Conservation (phyloP, 2,329 filamentous ascomycete genomes). For the Clarireedia sp. region DNA sequence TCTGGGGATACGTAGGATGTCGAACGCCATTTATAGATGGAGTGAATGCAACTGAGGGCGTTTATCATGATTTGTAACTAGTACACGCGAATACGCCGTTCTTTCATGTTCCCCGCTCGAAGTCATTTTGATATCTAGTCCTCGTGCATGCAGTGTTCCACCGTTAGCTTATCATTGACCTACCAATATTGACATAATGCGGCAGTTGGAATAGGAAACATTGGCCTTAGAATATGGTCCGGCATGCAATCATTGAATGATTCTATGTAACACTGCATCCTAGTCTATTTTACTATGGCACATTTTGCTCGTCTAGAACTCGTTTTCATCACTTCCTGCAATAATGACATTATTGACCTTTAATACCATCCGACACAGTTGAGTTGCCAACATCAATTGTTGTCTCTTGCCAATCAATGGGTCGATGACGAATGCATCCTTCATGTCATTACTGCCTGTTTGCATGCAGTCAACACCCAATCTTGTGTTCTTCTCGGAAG, state of each 20-base stretch:
- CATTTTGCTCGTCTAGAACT: constrained; percentile 51
- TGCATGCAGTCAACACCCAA: constrained; percentile 98
- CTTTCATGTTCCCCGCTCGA: too few species aligned
- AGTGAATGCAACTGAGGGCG: too few species aligned
- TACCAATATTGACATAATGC: too few species aligned
- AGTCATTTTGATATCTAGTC: too few species aligned
- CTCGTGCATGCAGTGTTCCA: too few species aligned
- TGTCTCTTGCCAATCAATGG: constrained; percentile 97
- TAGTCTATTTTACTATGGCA: neutral
- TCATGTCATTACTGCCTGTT: constrained; percentile 93
- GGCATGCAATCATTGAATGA: neutral
- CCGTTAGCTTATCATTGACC: too few species aligned
- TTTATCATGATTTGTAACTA: too few species aligned
- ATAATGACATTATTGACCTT: constrained; percentile 98
- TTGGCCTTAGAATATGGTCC: neutral
- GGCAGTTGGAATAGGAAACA: neutral
- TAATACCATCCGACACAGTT: constrained; percentile 95
- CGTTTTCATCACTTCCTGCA: constrained; percentile 75
- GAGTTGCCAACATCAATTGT: constrained; percentile 91
- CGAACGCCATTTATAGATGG: too few species aligned
- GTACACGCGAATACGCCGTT: too few species aligned
- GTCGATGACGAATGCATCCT: constrained; percentile 95
- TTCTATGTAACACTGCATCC: neutral
- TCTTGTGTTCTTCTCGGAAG: constrained; percentile 71
- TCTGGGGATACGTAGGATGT: too few species aligned